Base-by-base conservation (phyloP, 192 early-diverging fungal species). In the Linnemannia elongata region DNA sequence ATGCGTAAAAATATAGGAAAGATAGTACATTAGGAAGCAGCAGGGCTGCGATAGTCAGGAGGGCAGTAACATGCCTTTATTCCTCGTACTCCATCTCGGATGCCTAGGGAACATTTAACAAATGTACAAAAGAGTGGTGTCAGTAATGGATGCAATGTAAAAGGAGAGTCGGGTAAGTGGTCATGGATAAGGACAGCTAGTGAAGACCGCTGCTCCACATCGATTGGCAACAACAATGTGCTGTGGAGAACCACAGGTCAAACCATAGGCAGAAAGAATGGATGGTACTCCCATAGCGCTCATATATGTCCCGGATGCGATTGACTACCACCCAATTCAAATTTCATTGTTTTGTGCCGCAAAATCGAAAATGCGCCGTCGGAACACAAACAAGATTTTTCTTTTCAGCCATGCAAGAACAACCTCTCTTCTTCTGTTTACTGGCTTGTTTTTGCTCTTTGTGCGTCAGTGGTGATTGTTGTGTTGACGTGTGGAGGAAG, bases 31-130 rank as follows among this genome's bases (percentile, higher is more conserved):
- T 66, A 66, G 12, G 30, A 66, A 30, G 60, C 35, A 66, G 10
- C 30, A 27, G 33, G 60, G 60, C 60, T 12, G 60, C 15, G 60
- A 3, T 33, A 13, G 30, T 66, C 12, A n/a, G 10, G 60, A n/a
- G n/a, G n/a, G 55, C 7, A 8, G 24, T 7, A 60, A 22, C 30
- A 8, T 9, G 0, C 7, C 55, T 10, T 30, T 66, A 66, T 3
- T 66, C 60, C 12, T 82, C 81, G 20, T 74, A 36, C 41, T 82
- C 81, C 81, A 82, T 82, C 20, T 82, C 81, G 39, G 81, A 76
- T 10, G 75, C 75, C 81, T 82, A 77, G 8, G 24, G 33, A 41
- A 44, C 47, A 66, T 52, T 49, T 30, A 41, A 68, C 0, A 33
- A 66, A 54, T n/a, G 22, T 39, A 80, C 66, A 27, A 73, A 10